Conservation (phyloP, 345 rosid species). For the Eucalyptus pauciflora region DNA sequence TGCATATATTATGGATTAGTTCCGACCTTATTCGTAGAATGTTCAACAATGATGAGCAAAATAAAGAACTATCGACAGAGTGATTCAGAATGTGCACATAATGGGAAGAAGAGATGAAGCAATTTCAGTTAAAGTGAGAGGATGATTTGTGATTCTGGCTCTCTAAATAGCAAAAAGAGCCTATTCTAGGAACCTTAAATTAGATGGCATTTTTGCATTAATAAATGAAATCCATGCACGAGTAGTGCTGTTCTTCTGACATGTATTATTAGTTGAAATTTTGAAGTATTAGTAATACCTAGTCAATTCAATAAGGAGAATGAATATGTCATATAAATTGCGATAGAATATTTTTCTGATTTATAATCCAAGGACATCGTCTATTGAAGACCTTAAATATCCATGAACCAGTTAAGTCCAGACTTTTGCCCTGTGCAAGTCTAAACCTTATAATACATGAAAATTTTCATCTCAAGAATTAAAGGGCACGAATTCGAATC, state of each 20-base stretch:
- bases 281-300: not conserved
- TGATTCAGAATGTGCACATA: not conserved
- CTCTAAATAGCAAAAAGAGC: not conserved
- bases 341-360: not conserved
- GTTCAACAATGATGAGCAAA: not conserved
- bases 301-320: not conserved
- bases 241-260: not conserved
- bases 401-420: not conserved
- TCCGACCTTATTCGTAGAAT: not conserved
- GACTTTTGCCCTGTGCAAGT: fast-evolving
- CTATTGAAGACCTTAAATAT: not conserved
- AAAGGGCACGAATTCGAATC: no score
- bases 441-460: no score
- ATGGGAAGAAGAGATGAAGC: not conserved
- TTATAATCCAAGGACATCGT: not conserved
- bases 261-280: not conserved
- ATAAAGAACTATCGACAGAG: not conserved
- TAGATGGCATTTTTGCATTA: not conserved
- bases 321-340: not conserved
- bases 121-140: not conserved
- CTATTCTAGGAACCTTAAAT: not conserved
- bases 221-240: not conserved
- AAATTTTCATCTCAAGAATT: no score
- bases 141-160: not conserved
- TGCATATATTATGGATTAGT: not conserved